phyloP scores from a whole-genome alignment of 1,139 yeast species.

The Zygosaccharomyces pseudobailii region DNA sequence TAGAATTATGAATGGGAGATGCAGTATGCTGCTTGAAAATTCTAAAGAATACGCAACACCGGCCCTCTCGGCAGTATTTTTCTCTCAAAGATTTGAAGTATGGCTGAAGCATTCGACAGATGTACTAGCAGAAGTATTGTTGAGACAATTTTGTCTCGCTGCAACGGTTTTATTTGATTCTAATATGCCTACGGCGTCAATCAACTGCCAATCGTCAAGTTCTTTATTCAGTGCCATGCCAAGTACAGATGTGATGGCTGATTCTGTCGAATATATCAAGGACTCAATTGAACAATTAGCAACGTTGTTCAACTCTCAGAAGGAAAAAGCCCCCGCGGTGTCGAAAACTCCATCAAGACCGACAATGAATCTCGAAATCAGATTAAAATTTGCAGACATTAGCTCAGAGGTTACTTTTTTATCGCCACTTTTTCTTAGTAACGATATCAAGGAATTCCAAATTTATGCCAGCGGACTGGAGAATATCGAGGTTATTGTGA shows the following conservation, averaged over 20 bases:
- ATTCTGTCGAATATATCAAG: conserved; percentile 16
- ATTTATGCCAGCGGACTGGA: conserved; percentile 18
- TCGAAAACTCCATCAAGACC: not conserved
- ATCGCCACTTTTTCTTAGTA: conserved; percentile 23
- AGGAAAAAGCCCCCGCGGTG: not conserved
- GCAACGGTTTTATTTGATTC: conserved; percentile 21
- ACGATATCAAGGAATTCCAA: conserved; percentile 23
- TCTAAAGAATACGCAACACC: conserved; percentile 21
- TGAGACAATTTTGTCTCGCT: conserved; percentile 18
- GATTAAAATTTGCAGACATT: conserved; percentile 20
- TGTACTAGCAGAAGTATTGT: conserved; percentile 20
- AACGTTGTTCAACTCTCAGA: conserved; percentile 5
- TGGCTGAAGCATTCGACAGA: conserved; percentile 19
- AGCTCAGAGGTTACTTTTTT: conserved; percentile 27
- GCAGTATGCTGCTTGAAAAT: conserved; percentile 21
- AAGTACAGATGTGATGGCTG: conserved; percentile 17
- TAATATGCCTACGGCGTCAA: conserved; percentile 14
- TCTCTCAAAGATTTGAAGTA: conserved; percentile 20
- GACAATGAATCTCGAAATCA: conserved; percentile 12
- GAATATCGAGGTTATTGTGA: conserved; percentile 15
- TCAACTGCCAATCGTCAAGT: conserved; percentile 19
- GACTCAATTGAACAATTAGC: conserved; percentile 10
- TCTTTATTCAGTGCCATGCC: conserved; percentile 23
- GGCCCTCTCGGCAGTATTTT: conserved; percentile 23
- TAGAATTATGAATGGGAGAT: conserved; percentile 30